Conservation (phyloP, 495 filamentous ascomycete genomes). For the Aspergillus nanangensis region DNA sequence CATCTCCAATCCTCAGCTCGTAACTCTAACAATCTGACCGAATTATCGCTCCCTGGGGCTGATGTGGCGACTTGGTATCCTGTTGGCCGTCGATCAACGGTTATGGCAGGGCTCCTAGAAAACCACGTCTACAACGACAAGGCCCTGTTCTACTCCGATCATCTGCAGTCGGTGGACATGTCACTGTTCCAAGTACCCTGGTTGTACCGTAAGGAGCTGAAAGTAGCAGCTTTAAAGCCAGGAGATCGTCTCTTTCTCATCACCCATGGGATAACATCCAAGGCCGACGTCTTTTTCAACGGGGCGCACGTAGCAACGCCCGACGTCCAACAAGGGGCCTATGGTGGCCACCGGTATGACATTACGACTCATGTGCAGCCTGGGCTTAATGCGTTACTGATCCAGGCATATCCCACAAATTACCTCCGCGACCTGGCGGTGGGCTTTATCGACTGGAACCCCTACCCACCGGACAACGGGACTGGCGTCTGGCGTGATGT, state of each 20-base stretch:
- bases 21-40: slow-evolving; percentile 27
- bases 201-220: slow-evolving; percentile 58
- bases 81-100: slow-evolving; percentile 43
- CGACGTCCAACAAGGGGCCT: slow-evolving; percentile 50
- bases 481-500: slow-evolving; percentile 62
- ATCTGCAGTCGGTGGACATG: slow-evolving; percentile 35
- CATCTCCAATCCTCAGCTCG: slow-evolving; percentile 46
- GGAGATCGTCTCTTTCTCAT: slow-evolving; percentile 48
- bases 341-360: slow-evolving; percentile 51
- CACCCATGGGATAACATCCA: slow-evolving; percentile 57
- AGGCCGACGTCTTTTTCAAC: slow-evolving; percentile 59
- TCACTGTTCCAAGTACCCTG: slow-evolving; percentile 51
- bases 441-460: slow-evolving; percentile 66
- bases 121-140: slow-evolving; percentile 51
- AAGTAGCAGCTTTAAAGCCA: slow-evolving; percentile 20
- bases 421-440: slow-evolving; percentile 55
- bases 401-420: slow-evolving; percentile 53
- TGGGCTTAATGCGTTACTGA: slow-evolving; percentile 44
- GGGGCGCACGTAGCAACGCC: slow-evolving; percentile 47
- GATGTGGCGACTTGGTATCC: slow-evolving; percentile 48
- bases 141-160: slow-evolving; percentile 54
- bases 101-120: slow-evolving; percentile 55
- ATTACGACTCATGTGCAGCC: slow-evolving; percentile 37
- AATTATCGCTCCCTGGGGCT: slow-evolving; percentile 41
- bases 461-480: slow-evolving; percentile 54